Percentiles rank a stretch among this genome's conserved stretches.
Evolutionary conservation across 345 rosid genomes (phyloP).

Genomic region (Brassica juncea): DNA sequence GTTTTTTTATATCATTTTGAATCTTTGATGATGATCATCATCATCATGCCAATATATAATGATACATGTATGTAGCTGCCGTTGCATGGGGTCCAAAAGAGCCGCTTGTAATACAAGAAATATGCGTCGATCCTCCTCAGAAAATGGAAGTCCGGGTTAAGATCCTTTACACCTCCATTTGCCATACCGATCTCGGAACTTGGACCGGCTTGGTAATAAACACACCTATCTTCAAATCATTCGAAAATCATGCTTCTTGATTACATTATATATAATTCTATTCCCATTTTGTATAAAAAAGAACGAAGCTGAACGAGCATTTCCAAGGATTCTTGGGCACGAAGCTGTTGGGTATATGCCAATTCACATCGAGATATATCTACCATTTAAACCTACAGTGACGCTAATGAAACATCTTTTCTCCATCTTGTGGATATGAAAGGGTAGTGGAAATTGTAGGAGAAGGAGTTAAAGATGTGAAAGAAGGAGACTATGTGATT

Average conservation of each 20-base stretch:
- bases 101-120: slow-evolving; percentile 55
- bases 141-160: slow-evolving; percentile 63
- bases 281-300: slow-evolving; percentile 1
- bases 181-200: slow-evolving; percentile 67
- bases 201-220: slow-evolving; percentile 62
- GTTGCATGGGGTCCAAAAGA: slow-evolving; percentile 58
- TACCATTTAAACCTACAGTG: neutral
- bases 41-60: neutral
- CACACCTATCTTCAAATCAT: neutral
- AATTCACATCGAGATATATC: neutral
- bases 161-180: slow-evolving; percentile 61
- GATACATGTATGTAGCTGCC: slow-evolving; percentile 48
- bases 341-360: slow-evolving; percentile 70
- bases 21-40: neutral
- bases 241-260: neutral
- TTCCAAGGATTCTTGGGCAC: slow-evolving; percentile 72
- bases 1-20: neutral
- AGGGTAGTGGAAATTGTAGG: slow-evolving; percentile 73
- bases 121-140: slow-evolving; percentile 65
- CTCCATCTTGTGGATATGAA: neutral
- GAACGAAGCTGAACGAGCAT: slow-evolving; percentile 66
- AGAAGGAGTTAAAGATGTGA: slow-evolving; percentile 57
- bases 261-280: neutral
- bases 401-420: neutral
- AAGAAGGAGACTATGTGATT: slow-evolving; percentile 65